Base-by-base conservation (phyloP, 148 eudicot species). In the Silene uniflora region DNA sequence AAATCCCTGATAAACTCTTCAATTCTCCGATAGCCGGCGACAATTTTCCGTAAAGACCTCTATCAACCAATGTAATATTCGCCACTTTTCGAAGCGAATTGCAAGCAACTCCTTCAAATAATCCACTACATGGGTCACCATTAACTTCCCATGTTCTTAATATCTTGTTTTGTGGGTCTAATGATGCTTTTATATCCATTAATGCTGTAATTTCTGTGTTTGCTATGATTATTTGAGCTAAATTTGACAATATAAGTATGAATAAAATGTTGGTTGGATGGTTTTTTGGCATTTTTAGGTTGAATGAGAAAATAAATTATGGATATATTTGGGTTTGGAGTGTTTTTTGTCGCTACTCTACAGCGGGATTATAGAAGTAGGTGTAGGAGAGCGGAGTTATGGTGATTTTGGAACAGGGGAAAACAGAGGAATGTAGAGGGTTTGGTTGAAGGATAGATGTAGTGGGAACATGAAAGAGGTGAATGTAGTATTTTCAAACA, bases 31-130 rank as follows among this genome's bases (percentile, higher is more conserved):
- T 79, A 47, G 89, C 97, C 42, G 97, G 82, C 0, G 98, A 83
- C 11, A 93, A 16, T 71, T 80, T 73, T 32, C 98, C 98, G 65
- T 84, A 8, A 56, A 93, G 93, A 8, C 87, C 83, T 74, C 82
- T 87, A 0, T 89, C 85, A 74, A 86, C 93, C 39, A 93, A 78
- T 1, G 98, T 87, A 23, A 93, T 91, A 72, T 93, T 93, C 0
- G 89, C 90, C 71, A 93, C 93, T 83, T 88, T 91, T 67, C 88
- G 76, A 66, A 80, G 87, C n/a, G 81, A 85, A 54, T 91, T 91
- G 61, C 98, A 93, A n/a, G 88, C 93, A 27, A 93, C 93, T 46
- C 98, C 98, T 66, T 76, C 80, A 24, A 93, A 91, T 1, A 86
- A 18, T 60, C 84, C 88, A 12, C 77, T 58, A 67, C 98, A 93